Conservation (phyloP, 1,284 basidiomycete species). For the Ceratobasidium sp. region DNA sequence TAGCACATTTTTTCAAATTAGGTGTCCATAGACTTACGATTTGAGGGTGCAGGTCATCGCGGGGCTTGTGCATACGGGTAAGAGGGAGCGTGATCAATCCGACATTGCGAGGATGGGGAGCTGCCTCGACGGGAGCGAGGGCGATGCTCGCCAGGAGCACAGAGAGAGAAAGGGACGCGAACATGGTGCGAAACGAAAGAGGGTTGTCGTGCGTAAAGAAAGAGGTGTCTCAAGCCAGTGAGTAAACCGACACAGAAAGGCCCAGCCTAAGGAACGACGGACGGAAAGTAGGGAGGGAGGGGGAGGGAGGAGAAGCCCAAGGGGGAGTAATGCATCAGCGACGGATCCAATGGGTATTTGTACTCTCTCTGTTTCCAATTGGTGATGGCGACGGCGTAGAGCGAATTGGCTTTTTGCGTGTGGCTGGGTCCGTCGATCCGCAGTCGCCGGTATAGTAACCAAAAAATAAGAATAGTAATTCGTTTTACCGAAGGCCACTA, state of each 20-base stretch:
- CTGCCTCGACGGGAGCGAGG: constrained; percentile 34
- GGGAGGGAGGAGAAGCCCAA: neutral
- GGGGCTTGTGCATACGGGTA: constrained; percentile 62
- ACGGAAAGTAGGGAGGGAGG: neutral
- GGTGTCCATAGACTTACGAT: constrained; percentile 64
- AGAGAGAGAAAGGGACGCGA: constrained; percentile 32
- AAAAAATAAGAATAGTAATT: too few relatives aligned
- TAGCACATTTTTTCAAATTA: neutral
- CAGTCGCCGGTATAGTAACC: constrained; percentile 1
- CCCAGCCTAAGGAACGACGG: constrained; percentile 24
- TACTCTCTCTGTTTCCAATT: constrained; percentile 7
- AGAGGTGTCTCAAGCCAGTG: constrained; percentile 32
- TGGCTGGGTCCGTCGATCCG: constrained; percentile 14
- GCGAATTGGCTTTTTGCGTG: constrained; percentile 16
- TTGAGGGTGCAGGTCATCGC: constrained; percentile 68
- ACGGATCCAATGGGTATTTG: constrained; percentile 2
- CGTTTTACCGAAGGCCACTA: too few relatives aligned
- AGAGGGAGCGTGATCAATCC: constrained; percentile 70
- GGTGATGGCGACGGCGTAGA: neutral
- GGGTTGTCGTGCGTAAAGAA: constrained; percentile 9
- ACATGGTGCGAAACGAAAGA: constrained; percentile 19
- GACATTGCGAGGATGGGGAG: constrained; percentile 51
- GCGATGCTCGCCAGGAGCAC: constrained; percentile 45
- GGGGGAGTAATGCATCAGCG: constrained; percentile 13
- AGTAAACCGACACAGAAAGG: constrained; percentile 18